Percentiles rank a stretch among this genome's conserved stretches.
phyloP scores from a whole-genome alignment of 164 flowering plant species.

The Umbilicus rupestris region DNA sequence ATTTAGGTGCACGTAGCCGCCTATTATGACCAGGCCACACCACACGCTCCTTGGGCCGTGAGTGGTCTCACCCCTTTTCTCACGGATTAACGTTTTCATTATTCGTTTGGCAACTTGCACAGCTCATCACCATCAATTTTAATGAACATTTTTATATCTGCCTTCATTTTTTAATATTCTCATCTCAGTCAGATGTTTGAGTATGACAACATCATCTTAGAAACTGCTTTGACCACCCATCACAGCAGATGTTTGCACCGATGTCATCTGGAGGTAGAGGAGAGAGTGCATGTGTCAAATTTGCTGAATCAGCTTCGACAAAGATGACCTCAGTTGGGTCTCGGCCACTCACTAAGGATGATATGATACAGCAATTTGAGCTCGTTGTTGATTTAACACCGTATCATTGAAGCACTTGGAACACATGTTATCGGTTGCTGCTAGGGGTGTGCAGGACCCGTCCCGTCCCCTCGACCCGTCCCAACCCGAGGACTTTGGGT shows the following conservation, averaged over 20 bases:
- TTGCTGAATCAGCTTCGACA: constrained; percentile 4
- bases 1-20: not conserved
- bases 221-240: constrained; percentile 14
- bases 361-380: constrained; percentile 25
- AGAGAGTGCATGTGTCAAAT: constrained; percentile 8
- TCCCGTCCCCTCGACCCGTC: too few relatives aligned
- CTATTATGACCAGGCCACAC: not conserved
- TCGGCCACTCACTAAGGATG: constrained; percentile 18
- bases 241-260: too few relatives aligned
- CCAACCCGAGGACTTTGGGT: too few relatives aligned
- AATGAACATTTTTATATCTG: too few relatives aligned
- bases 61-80: not conserved
- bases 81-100: not conserved
- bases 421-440: constrained; percentile 30
- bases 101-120: not conserved
- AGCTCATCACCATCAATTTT: not conserved
- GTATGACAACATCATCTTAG: too few relatives aligned
- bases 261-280: constrained; percentile 9
- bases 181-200: too few relatives aligned
- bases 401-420: constrained; percentile 37
- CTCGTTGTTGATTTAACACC: constrained; percentile 25
- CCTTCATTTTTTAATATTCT: too few relatives aligned
- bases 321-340: not conserved
- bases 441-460: too few relatives aligned
- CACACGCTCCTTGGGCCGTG: not conserved